A percentile compares a stretch with the other conserved stretches of the same genome.
These are phyloP conservation scores for Neurospora sp. DNA, from an alignment of 495 filamentous ascomycete species.

Conservation along the genomic window DNA sequence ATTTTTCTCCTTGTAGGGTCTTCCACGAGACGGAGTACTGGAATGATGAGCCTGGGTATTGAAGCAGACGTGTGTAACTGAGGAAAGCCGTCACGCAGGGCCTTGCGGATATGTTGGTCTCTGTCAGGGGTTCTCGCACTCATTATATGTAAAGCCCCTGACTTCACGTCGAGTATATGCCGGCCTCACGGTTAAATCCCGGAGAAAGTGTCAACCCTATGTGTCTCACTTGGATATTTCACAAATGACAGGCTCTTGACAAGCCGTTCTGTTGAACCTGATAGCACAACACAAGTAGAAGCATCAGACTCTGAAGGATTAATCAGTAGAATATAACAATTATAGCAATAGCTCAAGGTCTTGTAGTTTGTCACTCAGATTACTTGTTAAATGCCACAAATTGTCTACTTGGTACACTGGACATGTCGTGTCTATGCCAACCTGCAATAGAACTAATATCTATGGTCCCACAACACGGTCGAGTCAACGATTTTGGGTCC, in stretches of 20 bases:
- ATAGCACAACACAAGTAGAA: not conserved
- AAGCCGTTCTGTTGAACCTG: no score
- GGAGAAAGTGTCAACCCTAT: no score
- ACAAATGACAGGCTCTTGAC: no score
- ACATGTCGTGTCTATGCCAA: not conserved
- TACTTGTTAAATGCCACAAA: not conserved
- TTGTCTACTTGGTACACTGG: not conserved
- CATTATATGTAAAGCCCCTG: not conserved
- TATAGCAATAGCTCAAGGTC: no score
- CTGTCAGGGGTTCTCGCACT: not conserved
- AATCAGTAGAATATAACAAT: no score
- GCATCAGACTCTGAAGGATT: not conserved
- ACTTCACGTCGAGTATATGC: not conserved
- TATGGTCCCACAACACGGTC: not conserved
- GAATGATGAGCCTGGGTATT: constrained; percentile 47
- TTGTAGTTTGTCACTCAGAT: no score
- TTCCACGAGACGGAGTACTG: constrained; percentile 53
- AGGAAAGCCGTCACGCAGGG: not conserved
- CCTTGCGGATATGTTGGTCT: not conserved
- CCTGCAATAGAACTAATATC: not conserved
- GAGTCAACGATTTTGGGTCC: not conserved
- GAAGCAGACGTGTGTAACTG: not conserved
- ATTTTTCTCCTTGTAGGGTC: constrained; percentile 23
- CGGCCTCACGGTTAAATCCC: no score
- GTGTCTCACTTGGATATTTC: no score